Evolutionary conservation across 179 eudicot species (phyloP).

Genomic region (Drosera spatulata): DNA sequence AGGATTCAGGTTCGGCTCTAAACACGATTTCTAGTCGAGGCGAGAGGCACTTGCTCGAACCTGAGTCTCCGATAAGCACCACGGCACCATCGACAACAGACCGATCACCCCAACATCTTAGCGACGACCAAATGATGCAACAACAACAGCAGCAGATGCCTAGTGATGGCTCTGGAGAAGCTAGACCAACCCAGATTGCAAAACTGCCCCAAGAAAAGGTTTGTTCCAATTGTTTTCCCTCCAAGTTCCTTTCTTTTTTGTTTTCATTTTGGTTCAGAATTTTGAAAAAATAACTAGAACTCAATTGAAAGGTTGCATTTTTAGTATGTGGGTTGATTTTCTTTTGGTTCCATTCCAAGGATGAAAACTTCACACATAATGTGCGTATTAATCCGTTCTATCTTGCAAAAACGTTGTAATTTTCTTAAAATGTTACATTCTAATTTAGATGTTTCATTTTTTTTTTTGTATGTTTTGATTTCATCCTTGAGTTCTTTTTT

Average conservation of each 20-base stretch:
- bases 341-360: background rate
- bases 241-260: background rate
- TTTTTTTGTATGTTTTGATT: background rate
- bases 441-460: background rate
- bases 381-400: too few relatives aligned
- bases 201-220: constrained; percentile 57
- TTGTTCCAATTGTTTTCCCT: background rate
- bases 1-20: constrained; percentile 76
- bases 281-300: background rate
- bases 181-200: constrained; percentile 34
- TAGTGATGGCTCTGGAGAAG: constrained; percentile 16
- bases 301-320: constrained; percentile 15
- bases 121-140: constrained; percentile 5
- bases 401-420: too few relatives aligned
- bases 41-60: constrained; percentile 29
- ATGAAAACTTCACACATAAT: too few relatives aligned
- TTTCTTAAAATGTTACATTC: background rate
- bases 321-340: background rate
- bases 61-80: constrained; percentile 66
- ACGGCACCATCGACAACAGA: constrained; percentile 13
- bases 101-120: constrained; percentile 11
- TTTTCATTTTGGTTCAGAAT: too few relatives aligned
- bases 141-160: constrained; percentile 22
- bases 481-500: constrained; percentile 1
- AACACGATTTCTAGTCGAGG: constrained; percentile 50